Evolutionary conservation across 192 early-diverging fungal species (phyloP).

Genomic region (Entophlyctis helioformis): DNA sequence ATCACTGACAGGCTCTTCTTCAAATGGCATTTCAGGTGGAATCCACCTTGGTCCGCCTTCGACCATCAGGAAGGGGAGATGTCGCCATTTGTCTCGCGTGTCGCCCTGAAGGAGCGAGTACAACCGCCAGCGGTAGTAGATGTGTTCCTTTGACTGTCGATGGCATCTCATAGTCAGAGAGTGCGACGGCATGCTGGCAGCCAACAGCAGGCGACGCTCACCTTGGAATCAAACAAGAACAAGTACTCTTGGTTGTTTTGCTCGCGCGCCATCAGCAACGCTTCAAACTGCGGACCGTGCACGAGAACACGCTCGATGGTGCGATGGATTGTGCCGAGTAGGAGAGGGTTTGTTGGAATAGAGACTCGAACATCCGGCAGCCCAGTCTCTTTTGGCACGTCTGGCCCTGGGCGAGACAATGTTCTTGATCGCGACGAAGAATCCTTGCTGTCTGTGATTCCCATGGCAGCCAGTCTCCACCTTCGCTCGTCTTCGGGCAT

Average conservation of each 20-base stretch:
- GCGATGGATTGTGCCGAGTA: conserved; percentile 63
- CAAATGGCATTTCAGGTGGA: conserved; percentile 63
- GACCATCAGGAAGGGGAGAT: conserved; percentile 78
- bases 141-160: conserved; percentile 55
- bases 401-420: no score
- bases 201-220: conserved; percentile 18
- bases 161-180: not conserved
- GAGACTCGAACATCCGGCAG: conserved; percentile 55
- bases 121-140: conserved; percentile 87
- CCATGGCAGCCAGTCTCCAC: not conserved
- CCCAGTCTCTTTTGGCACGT: no score
- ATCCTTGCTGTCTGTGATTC: not conserved
- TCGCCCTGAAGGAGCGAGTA: conserved; percentile 84
- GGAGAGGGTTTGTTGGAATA: conserved; percentile 44
- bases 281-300: conserved; percentile 67
- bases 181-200: not conserved
- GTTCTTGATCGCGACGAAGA: no score
- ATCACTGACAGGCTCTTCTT: conserved; percentile 46
- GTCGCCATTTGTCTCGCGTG: conserved; percentile 53
- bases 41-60: conserved; percentile 72
- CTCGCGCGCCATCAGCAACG: conserved; percentile 51
- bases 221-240: conserved; percentile 64
- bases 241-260: conserved; percentile 47
- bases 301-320: conserved; percentile 66
- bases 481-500: no score